A percentile compares a stretch with the other conserved stretches of the same genome.
Evolutionary conservation across 1,284 basidiomycete genomes (phyloP).

Genomic region (Leccinum ponderosum): DNA sequence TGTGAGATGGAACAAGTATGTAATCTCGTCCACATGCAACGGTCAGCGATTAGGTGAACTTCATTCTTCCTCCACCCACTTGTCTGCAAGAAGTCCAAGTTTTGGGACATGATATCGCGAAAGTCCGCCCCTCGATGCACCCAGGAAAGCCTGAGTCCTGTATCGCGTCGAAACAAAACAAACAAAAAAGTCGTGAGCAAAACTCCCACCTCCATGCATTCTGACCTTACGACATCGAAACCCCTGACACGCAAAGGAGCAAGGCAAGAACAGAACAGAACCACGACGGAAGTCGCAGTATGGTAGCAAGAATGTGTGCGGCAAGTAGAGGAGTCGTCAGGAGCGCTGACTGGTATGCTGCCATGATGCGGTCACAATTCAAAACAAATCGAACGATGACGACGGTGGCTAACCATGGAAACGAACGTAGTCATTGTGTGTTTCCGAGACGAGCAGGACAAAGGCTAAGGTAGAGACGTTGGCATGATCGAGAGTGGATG

Average conservation of each 20-base stretch:
- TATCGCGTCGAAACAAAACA: not conserved
- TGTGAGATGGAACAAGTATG: constrained; percentile 4
- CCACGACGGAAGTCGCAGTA: constrained; percentile 51
- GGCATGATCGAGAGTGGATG: constrained; percentile 4
- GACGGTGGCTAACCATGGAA: constrained; percentile 65
- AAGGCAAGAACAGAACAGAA: constrained; percentile 49
- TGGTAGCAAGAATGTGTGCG: constrained; percentile 57
- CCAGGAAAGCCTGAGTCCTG: constrained; percentile 66
- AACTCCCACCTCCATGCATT: not conserved
- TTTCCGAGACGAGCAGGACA: constrained; percentile 71
- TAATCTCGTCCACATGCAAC: constrained; percentile 1
- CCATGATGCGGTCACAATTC: constrained; percentile 3
- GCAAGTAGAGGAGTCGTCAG: constrained; percentile 66
- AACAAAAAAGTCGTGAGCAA: constrained; percentile 8
- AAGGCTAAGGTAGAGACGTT: constrained; percentile 48
- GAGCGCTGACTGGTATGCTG: constrained; percentile 81
- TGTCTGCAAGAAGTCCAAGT: constrained; percentile 70
- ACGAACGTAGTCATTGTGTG: constrained; percentile 77
- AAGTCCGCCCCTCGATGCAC: constrained; percentile 54
- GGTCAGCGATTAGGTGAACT: not conserved
- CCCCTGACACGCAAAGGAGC: constrained; percentile 39
- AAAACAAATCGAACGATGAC: constrained; percentile 4
- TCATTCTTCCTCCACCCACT: constrained; percentile 73
- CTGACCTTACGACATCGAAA: constrained; percentile 58
- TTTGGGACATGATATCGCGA: constrained; percentile 64